Base-by-base conservation (phyloP, 2,329 filamentous ascomycete genomes). In the Fusarium devonianum region DNA sequence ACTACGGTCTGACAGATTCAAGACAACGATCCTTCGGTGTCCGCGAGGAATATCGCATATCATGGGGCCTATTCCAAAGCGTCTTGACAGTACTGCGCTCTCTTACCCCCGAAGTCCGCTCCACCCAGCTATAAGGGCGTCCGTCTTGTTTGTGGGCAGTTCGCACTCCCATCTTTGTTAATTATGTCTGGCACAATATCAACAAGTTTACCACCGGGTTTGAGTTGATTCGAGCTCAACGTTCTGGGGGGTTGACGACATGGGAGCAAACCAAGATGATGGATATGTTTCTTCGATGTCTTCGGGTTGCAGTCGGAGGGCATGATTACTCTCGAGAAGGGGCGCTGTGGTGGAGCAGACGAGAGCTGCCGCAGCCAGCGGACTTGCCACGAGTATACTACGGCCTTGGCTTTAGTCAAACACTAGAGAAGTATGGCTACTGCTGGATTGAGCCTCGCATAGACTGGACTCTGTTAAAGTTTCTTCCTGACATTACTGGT, bases 211-310 rank as follows among this genome's bases (percentile, higher is more conserved):
- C 11, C 6, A 49, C 39, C 10, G 22, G 39, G 0, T 43, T 49
- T 49, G 17, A 49, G 5, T 21, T 49, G 17, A 10, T 23, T 13
- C 26, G n/a, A 38, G 38, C 39, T 13, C 21, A 33, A 25, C 18
- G 33, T 14, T 49, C 38, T n/a, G 0, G n/a, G 0, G 39, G 25
- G 3, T 19, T 26, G 21, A 43, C 17, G 14, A 49, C 33, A 43
- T 49, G 17, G 38, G 46, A 42, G 11, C 18, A 42, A 4, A 49
- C 38, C 2, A 49, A 49, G 11, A 49, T 49, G 13, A 49, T 49
- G n/a, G 39, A 49, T 3, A 49, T 49, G 5, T 49, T 43, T 49
- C 38, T 49, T n/a, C 14, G n/a, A 17, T 49, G n/a, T 43, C 46
- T 49, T 2, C 26, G 26, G 28, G 46, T 49, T 21, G 33, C 39